phyloP scores from a whole-genome alignment of 257 asterid genomes.

The Nicotiana benthamiana region DNA sequence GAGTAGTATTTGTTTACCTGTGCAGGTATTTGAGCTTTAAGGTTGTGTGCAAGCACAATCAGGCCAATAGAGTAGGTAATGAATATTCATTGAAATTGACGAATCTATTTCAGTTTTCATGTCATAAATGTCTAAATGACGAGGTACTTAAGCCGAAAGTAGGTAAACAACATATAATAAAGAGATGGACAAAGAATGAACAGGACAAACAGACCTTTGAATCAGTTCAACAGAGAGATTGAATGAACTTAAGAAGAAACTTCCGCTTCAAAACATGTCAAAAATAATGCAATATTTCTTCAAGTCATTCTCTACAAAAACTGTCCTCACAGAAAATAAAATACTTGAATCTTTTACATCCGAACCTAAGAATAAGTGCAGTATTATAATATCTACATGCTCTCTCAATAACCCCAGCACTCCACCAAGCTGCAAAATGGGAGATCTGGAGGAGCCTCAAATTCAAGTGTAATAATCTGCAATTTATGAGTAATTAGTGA shows the following conservation, averaged over 20 bases:
- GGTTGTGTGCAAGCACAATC: too few relatives aligned
- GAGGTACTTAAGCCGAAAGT: too few relatives aligned
- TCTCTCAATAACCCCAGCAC: conserved; percentile 7
- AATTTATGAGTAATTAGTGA: neutral
- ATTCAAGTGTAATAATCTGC: conserved; percentile 2
- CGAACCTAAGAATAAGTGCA: neutral
- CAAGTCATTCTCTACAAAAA: neutral
- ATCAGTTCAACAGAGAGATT: neutral
- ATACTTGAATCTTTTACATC: neutral
- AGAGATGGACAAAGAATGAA: neutral
- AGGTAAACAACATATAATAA: neutral
- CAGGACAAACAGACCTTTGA: neutral
- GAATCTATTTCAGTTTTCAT: too few relatives aligned
- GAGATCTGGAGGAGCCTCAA: conserved; percentile 9
- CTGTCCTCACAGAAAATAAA: neutral
- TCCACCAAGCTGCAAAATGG: conserved; percentile 1
- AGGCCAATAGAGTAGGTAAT: too few relatives aligned
- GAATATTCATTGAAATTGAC: too few relatives aligned
- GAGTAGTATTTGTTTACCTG: too few relatives aligned
- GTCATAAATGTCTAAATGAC: too few relatives aligned
- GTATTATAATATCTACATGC: neutral
- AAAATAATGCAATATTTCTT: conserved; percentile 1
- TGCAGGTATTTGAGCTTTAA: too few relatives aligned
- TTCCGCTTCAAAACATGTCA: neutral
- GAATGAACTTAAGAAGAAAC: neutral